A percentile compares a stretch with the other conserved stretches of the same genome.
Conservation (phyloP, 2,329 filamentous ascomycete species). For the Fusarium piperis region DNA sequence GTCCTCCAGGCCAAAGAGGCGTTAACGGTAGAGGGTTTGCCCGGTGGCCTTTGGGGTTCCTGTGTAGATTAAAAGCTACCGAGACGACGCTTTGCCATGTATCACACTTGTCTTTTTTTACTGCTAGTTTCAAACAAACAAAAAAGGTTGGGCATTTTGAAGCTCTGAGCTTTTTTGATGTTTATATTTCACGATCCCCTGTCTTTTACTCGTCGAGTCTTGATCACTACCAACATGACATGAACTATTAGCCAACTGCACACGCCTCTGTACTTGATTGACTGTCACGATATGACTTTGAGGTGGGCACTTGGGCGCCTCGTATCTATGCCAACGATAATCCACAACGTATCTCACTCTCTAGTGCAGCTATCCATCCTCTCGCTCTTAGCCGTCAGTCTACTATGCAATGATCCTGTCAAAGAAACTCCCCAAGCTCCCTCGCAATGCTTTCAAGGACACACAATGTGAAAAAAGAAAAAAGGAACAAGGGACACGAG, state of each 20-base stretch:
- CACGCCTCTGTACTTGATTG: constrained; percentile 11
- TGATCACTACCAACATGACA: neutral
- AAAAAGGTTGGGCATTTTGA: constrained; percentile 35
- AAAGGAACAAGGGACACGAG: neutral
- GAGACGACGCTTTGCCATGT: constrained; percentile 44
- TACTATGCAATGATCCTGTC: constrained; percentile 36
- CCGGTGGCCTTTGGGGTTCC: constrained; percentile 35
- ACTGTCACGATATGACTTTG: neutral
- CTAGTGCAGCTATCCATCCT: constrained; percentile 5
- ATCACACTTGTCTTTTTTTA: constrained; percentile 39
- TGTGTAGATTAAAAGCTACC: constrained; percentile 42
- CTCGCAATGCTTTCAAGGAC: constrained; percentile 40
- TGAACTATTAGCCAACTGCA: neutral
- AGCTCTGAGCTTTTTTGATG: constrained; percentile 11
- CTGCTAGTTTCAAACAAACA: constrained; percentile 30
- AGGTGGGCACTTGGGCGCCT: neutral
- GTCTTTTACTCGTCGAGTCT: neutral
- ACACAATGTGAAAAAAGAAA: constrained; percentile 15
- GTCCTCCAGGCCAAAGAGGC: constrained; percentile 39
- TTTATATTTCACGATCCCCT: neutral
- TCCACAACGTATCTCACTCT: constrained; percentile 8
- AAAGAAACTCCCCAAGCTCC: constrained; percentile 41
- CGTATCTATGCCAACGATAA: constrained; percentile 26
- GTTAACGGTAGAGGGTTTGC: constrained; percentile 43
- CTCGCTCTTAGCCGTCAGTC: constrained; percentile 20